Evolutionary conservation across 2,329 filamentous ascomycete genomes (phyloP), one percentile per base, ranked within the genome.

Genomic region (Trichoderma sp.): DNA sequence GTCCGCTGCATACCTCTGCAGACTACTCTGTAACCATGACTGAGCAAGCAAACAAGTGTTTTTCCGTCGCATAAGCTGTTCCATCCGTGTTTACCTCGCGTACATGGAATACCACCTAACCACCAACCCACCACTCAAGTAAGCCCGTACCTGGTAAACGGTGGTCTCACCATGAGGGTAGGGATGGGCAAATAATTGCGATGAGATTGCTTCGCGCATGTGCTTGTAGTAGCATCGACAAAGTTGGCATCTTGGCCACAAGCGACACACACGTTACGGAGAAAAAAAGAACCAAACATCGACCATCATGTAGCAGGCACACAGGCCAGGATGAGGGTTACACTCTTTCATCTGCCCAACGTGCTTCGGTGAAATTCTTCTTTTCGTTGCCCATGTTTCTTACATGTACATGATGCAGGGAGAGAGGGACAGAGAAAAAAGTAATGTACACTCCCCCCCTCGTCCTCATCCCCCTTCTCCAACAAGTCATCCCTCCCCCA

Each of bases 181-280:
- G 26, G 26, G 32, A 43, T 36, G 32, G 21, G 1, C 26, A 15
- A 24, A 60, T 21, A 53, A n/a, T 8, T 30, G 36, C 61, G 24
- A 63, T 12, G 24, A 56, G 60, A 63, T 11, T 28, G 24, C 9
- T 26, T 26, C 34, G 14, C 18, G 21, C 60, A 43, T 28, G 9
- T 21, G 51, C n/a, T 30, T 28, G 26, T 26, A 60, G 51, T 67
- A 67, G 15, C 47, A 57, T 67, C 14, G 47, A 57, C 26, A 24
- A 15, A 30, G 47, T 39, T 43, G 56, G 26, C 57, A 53, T 14
- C 7, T 69, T 43, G 65, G 9, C 57, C 21, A n/a, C 36, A 61
- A 62, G 57, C 66, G 57, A 62, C 28, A 70, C 47, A 58, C 66
- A 61, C 66, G 57, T 70, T 70, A 62, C 57, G 56, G 66, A 53